Conservation (phyloP, 129 eudicot species). For the Saussurea involucrata region DNA sequence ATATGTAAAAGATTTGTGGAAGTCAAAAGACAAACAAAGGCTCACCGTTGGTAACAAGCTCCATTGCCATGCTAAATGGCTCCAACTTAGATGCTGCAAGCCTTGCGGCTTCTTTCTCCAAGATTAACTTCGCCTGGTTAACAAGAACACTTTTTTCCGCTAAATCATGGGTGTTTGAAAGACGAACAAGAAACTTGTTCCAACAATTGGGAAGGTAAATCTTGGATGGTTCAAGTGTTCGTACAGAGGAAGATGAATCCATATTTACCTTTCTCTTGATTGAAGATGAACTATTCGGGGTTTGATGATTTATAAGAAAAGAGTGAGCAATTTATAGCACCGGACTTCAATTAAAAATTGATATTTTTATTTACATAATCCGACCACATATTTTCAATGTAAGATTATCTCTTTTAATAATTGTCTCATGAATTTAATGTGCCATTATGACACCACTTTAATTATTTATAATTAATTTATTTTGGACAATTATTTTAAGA, state of each 20-base stretch:
- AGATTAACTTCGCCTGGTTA: neutral
- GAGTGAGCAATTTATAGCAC: neutral
- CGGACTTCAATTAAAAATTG: neutral
- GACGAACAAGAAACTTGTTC: neutral
- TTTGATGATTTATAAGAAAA: neutral
- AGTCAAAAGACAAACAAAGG: neutral
- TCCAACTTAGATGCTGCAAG: neutral
- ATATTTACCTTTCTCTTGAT: neutral
- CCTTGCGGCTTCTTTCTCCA: neutral
- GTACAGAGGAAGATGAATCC: neutral
- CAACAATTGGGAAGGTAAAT: neutral
- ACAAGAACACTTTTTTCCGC: neutral
- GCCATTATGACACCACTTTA: neutral
- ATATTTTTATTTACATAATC: neutral
- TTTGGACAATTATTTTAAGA: too few relatives aligned
- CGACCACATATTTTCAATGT: neutral
- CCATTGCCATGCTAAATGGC: neutral
- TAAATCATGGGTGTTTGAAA: neutral
- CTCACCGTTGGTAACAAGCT: neutral
- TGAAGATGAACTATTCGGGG: neutral
- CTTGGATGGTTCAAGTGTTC: neutral
- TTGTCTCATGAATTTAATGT: neutral
- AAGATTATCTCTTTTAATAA: neutral
- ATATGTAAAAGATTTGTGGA: neutral
- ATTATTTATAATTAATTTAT: neutral